Conservation (phyloP, 2,329 filamentous ascomycete species). For the Daldinia sp. region DNA sequence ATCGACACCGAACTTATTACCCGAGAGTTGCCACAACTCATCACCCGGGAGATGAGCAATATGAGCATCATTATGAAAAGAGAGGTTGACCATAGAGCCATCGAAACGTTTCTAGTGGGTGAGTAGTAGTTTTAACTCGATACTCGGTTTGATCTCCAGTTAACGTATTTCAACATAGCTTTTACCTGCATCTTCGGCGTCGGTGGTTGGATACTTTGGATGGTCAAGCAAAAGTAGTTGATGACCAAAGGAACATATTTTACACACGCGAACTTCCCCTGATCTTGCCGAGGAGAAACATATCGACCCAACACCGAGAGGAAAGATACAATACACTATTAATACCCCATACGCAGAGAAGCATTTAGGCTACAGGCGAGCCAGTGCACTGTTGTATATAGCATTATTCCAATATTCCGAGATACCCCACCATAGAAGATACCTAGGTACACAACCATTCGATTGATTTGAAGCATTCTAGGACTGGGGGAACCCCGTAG, state of each 20-base stretch:
- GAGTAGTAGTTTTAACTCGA: constrained; percentile 10
- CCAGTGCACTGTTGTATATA: neutral
- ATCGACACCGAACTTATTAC: constrained; percentile 33
- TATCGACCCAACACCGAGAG: neutral
- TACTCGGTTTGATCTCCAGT: neutral
- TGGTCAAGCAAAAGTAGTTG: constrained; percentile 36
- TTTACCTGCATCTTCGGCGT: constrained; percentile 37
- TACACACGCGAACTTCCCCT: neutral
- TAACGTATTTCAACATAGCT: constrained; percentile 5
- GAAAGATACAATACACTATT: neutral
- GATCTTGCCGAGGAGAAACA: neutral
- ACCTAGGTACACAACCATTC: too few species aligned
- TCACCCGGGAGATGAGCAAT: constrained; percentile 32
- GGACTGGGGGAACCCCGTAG: too few species aligned
- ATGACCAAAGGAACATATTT: neutral
- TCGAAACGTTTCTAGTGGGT: constrained; percentile 37
- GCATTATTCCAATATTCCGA: neutral
- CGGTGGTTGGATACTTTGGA: constrained; percentile 39
- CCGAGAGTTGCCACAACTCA: constrained; percentile 35
- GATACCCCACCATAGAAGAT: neutral
- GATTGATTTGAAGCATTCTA: too few species aligned
- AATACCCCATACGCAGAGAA: neutral
- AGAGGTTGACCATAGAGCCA: constrained; percentile 36
- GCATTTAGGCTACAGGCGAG: neutral
- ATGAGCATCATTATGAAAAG: constrained; percentile 36